phyloP scores from a whole-genome alignment of 2,329 filamentous ascomycete species.

The Cordyceps sp. region DNA sequence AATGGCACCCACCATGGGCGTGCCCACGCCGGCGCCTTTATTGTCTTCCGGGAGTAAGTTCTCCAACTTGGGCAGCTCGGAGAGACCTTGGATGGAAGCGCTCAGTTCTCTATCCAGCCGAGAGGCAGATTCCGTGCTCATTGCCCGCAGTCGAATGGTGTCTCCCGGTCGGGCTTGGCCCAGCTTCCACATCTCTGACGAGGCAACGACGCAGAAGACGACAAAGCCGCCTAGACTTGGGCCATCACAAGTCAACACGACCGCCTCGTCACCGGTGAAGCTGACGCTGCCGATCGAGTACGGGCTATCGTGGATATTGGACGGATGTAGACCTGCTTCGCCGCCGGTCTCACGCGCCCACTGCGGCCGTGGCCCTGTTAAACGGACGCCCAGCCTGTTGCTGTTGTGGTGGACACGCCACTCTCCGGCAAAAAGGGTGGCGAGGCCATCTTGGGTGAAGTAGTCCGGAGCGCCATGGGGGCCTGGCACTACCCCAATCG shows the following conservation, averaged over 20 bases:
- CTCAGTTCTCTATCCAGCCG: slow-evolving; percentile 8
- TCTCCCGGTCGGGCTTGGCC: slow-evolving; percentile 23
- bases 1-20: slow-evolving; percentile 1
- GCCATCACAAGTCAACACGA: slow-evolving; percentile 20
- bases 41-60: not conserved
- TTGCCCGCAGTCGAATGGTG: slow-evolving; percentile 14
- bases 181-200: slow-evolving; percentile 23
- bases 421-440: slow-evolving; percentile 14
- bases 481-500: slow-evolving; percentile 18
- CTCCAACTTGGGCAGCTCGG: not conserved
- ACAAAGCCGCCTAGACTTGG: slow-evolving; percentile 25
- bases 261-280: slow-evolving; percentile 24
- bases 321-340: slow-evolving; percentile 21
- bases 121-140: slow-evolving; percentile 10
- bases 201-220: slow-evolving; percentile 18
- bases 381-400: slow-evolving; percentile 20
- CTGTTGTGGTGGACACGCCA: slow-evolving; percentile 24
- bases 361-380: slow-evolving; percentile 18
- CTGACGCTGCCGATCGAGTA: slow-evolving; percentile 24
- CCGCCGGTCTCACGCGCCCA: slow-evolving; percentile 21
- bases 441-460: slow-evolving; percentile 15
- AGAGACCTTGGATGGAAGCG: slow-evolving; percentile 8
- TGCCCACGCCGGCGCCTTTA: not conserved
- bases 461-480: slow-evolving; percentile 21
- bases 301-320: slow-evolving; percentile 22